These are phyloP conservation scores for Cladosporium sp. DNA, from an alignment of 2,329 filamentous ascomycete genomes.

Conservation along the genomic window DNA sequence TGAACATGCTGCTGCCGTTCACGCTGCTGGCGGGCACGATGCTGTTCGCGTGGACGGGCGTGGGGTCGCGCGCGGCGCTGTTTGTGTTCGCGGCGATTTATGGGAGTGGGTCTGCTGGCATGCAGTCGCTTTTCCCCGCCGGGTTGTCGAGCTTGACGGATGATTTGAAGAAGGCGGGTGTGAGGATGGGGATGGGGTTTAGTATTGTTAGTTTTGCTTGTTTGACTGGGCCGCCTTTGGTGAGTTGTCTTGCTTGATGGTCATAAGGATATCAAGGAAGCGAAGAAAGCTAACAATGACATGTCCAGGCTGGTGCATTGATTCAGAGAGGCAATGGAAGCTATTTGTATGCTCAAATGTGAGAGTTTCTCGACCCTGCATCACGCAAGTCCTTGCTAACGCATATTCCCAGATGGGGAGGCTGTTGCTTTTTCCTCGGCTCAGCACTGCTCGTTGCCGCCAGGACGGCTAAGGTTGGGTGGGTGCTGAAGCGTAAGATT, in stretches of 20 bases:
- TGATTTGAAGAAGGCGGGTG: slow-evolving; percentile 42
- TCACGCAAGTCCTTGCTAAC: neutral
- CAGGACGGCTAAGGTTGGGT: slow-evolving; percentile 25
- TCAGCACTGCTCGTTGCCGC: slow-evolving; percentile 23
- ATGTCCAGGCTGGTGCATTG: slow-evolving; percentile 35
- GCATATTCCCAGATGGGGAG: slow-evolving; percentile 30
- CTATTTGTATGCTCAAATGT: slow-evolving; percentile 41
- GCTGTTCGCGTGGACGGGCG: slow-evolving; percentile 52
- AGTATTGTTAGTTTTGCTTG: slow-evolving; percentile 39
- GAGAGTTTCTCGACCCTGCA: neutral
- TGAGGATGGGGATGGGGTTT: slow-evolving; percentile 45
- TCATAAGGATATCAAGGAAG: too few species aligned
- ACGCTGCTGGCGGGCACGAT: slow-evolving; percentile 41
- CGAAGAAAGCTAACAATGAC: too few species aligned
- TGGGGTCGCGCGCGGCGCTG: slow-evolving; percentile 34
- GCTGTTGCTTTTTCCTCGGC: slow-evolving; percentile 26
- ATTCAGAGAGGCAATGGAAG: slow-evolving; percentile 35
- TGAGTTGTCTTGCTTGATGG: neutral
- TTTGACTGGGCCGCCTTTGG: slow-evolving; percentile 36
- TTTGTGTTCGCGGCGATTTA: slow-evolving; percentile 42
- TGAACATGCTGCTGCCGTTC: slow-evolving; percentile 52
- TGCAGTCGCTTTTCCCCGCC: slow-evolving; percentile 42
- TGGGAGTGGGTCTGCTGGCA: slow-evolving; percentile 39
- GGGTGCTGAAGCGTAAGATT: slow-evolving; percentile 22
- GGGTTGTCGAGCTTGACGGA: slow-evolving; percentile 38